Conservation (phyloP, 2,329 filamentous ascomycete species). For the Plectosphaerella cucumerina region DNA sequence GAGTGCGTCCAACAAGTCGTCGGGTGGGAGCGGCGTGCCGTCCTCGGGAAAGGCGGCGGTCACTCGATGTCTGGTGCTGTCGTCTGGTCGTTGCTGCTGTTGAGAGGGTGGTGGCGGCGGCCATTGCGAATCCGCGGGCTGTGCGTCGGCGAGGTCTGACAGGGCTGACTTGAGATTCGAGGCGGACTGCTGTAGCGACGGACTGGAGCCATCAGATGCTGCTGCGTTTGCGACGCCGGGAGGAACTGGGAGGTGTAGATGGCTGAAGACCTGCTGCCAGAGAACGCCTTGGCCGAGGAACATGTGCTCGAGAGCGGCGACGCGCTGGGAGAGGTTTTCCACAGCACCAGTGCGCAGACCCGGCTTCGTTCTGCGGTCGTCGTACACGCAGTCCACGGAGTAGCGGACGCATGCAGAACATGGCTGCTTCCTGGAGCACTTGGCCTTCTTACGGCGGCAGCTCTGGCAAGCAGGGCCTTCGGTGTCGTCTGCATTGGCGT, state of each 20-base stretch:
- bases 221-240: neutral
- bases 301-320: constrained; percentile 28
- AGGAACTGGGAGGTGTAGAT: constrained; percentile 2
- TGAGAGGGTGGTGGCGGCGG: neutral
- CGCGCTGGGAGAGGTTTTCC: constrained; percentile 26
- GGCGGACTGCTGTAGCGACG: constrained; percentile 14
- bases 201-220: neutral
- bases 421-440: constrained; percentile 36
- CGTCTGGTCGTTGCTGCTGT: neutral
- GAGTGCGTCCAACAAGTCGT: constrained; percentile 26
- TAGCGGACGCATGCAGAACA: constrained; percentile 35
- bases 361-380: constrained; percentile 24
- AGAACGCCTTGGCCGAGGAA: constrained; percentile 31
- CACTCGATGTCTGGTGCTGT: neutral
- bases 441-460: constrained; percentile 40
- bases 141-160: constrained; percentile 9
- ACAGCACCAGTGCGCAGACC: constrained; percentile 28
- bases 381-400: constrained; percentile 27
- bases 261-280: constrained; percentile 26
- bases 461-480: constrained; percentile 26
- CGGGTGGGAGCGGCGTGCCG: constrained; percentile 14
- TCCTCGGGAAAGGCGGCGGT: constrained; percentile 1
- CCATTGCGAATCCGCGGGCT: neutral
- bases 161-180: constrained; percentile 15
- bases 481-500: neutral